These are phyloP conservation scores for Xylariaceae sp. DNA, from an alignment of 2,329 filamentous ascomycete species.

Conservation along the genomic window DNA sequence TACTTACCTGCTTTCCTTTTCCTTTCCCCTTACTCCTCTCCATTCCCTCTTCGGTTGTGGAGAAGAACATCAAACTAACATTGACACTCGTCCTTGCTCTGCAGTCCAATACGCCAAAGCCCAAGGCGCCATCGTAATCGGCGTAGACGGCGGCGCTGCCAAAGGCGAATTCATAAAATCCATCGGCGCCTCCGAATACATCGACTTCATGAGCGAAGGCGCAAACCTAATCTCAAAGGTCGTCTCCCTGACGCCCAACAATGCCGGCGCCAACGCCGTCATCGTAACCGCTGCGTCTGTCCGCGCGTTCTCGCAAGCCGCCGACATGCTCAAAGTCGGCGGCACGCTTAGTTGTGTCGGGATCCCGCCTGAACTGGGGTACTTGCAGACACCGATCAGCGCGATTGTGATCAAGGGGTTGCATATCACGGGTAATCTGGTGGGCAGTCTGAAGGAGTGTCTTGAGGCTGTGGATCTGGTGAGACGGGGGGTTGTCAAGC, in stretches of 20 bases:
- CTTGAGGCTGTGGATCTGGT: conserved; percentile 43
- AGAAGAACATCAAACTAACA: too few species aligned
- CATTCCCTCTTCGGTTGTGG: too few species aligned
- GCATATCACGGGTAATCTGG: conserved; percentile 39
- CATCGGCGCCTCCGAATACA: conserved; percentile 37
- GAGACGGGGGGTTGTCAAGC: conserved; percentile 37
- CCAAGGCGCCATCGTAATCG: conserved; percentile 39
- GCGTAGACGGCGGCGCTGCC: conserved; percentile 36
- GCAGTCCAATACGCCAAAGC: conserved; percentile 42
- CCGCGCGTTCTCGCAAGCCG: conserved; percentile 38
- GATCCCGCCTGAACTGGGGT: conserved; percentile 36
- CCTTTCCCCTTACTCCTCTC: too few species aligned
- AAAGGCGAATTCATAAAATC: conserved; percentile 37
- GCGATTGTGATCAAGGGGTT: conserved; percentile 44
- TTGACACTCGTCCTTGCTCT: not conserved
- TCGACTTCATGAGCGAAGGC: conserved; percentile 36
- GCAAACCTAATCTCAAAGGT: conserved; percentile 34
- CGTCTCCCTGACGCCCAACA: conserved; percentile 34
- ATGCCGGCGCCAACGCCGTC: conserved; percentile 37
- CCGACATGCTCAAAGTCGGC: conserved; percentile 41
- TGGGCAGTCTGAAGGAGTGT: conserved; percentile 42
- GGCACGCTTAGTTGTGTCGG: conserved; percentile 42
- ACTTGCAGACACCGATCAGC: conserved; percentile 38
- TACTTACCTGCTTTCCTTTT: not conserved
- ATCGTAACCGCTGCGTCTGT: conserved; percentile 40